Evolutionary conservation across 768 basidiomycete genomes (phyloP), one percentile per base, ranked within the genome.

Genomic region (Boletus rubroflammeus): DNA sequence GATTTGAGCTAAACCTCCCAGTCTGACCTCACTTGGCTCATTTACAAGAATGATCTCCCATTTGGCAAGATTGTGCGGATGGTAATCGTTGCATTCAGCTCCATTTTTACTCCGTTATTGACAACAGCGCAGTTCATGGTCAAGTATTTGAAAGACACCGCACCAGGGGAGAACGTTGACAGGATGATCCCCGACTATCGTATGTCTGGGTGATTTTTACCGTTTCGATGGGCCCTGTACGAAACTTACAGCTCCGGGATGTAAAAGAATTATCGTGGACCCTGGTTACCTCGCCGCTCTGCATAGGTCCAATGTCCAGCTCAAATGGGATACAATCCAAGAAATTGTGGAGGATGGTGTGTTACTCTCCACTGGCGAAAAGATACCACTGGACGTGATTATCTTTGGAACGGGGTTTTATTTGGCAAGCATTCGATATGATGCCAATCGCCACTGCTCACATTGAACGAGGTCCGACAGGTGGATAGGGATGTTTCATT

Each of bases 181-280:
- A 25, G 29, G 28, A 53, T 53, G n/a, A 31, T 39, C 21, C 50
- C 51, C 21, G 51, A 31, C 50, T 31, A 53, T 53, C 21, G 51
- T 28, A 39, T 53, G 51, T 26, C 19, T 21, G 17, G 32, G 34
- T 32, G 19, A 42, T 26, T 19, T 57, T 28, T 44, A 45, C 21
- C 17, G 25, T 17, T 45, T 41, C 28, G 35, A 46, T n/a, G 17
- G 11, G 26, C 11, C 11, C 9, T n/a, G 38, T 14, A 36, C 21
- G 15, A 23, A 31, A 21, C 14, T 40, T 34, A 35, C 47, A 82
- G 81, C 78, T 40, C 76, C 79, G 25, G 83, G 81, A 32, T 84
- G 82, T 63, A 84, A 82, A 63, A 74, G 85, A 25, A 74, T 85
- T 19, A 79, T 87, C 32, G 72, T 81, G 76, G 76, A 54, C 29